Evolutionary conservation across 1,139 yeast genomes (phyloP).

Genomic region (Magnusiomyces paraingens): DNA sequence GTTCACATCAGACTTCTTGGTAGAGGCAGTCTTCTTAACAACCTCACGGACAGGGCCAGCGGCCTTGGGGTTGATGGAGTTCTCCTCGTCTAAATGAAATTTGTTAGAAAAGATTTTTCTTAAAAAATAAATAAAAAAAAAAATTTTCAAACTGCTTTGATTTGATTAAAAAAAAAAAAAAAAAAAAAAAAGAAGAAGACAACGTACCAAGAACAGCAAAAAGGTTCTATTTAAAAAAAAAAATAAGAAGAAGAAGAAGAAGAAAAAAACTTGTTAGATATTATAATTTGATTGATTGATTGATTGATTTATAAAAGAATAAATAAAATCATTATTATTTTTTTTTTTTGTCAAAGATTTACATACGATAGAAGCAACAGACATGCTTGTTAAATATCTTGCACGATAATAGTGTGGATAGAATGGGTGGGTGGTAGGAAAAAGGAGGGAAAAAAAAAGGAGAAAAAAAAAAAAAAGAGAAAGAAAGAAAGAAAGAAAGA

Average conservation of each 20-base stretch:
- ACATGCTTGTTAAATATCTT: slow-evolving; percentile 19
- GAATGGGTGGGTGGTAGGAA: background rate
- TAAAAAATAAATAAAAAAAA: background rate
- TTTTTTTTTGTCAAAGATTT: background rate
- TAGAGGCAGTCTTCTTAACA: slow-evolving; percentile 75
- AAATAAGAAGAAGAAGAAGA: background rate
- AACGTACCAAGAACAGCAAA: slow-evolving; percentile 26
- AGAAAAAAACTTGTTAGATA: too few species aligned
- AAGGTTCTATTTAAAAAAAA: slow-evolving; percentile 24
- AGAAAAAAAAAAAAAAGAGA: background rate
- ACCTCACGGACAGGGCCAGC: slow-evolving; percentile 59
- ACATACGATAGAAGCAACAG: slow-evolving; percentile 29
- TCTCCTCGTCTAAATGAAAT: slow-evolving; percentile 45
- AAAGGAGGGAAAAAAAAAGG: background rate
- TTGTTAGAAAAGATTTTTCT: background rate
- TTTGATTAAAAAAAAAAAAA: background rate
- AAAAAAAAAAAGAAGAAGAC: background rate
- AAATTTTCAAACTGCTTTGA: background rate
- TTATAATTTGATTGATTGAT: too few species aligned
- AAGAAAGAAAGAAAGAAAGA: background rate
- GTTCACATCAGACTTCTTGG: slow-evolving; percentile 82
- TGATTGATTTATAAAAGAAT: too few species aligned
- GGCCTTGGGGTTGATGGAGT: slow-evolving; percentile 28
- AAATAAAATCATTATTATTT: too few species aligned
- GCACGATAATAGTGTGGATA: background rate